Conservation (phyloP, 306 rosid species). For the Hippophae rhamnoides region DNA sequence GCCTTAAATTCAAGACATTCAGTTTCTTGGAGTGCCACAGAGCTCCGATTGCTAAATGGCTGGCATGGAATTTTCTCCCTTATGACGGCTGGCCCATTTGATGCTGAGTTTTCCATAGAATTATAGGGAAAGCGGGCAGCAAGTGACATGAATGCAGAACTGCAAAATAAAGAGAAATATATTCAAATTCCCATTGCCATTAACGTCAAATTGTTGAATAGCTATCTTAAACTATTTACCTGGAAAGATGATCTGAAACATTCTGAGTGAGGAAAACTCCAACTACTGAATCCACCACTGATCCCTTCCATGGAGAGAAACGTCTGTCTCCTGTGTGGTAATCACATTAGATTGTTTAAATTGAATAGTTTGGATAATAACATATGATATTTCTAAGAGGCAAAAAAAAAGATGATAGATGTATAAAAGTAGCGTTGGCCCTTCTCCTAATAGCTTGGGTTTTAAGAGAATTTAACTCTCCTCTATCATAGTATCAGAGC, state of each 20-base stretch:
- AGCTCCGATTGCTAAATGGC: conserved; percentile 21
- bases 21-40: conserved; percentile 3
- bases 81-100: conserved; percentile 33
- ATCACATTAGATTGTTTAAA: conserved; percentile 15
- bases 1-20: conserved; percentile 24
- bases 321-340: conserved; percentile 93
- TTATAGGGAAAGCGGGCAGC: conserved; percentile 73
- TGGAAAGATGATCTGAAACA: conserved; percentile 96
- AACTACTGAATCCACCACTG: conserved; percentile 91
- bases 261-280: conserved; percentile 99
- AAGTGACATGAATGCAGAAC: conserved; percentile 95
- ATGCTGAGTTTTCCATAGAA: conserved; percentile 19
- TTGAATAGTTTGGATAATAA: conserved; percentile 1
- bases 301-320: conserved; percentile 96
- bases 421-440: no score
- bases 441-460: no score
- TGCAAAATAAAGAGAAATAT: conserved; percentile 29
- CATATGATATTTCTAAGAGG: neutral
- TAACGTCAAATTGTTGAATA: conserved; percentile 6
- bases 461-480: no score
- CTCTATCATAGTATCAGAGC: no score
- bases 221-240: conserved; percentile 33
- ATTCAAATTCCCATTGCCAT: neutral
- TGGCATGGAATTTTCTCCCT: conserved; percentile 13
- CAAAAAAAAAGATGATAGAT: no score